These are phyloP conservation scores for Rhynchospora tenuis DNA, from an alignment of 176 grass and related monocot genomes.

Conservation along the genomic window DNA sequence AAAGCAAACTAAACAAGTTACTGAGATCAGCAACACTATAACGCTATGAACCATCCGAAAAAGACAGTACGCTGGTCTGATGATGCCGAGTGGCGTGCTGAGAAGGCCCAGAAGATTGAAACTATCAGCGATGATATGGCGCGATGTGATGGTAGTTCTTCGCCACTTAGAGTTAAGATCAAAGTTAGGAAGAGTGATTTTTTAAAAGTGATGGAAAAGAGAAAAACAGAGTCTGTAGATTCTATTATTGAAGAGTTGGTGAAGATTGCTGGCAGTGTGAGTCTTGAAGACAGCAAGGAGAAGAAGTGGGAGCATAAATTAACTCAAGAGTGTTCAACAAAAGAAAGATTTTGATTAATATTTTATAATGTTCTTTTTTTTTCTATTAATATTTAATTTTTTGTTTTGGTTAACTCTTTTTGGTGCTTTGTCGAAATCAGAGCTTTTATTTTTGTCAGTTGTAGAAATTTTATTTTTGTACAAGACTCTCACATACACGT, in stretches of 20 bases:
- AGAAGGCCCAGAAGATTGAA: background rate
- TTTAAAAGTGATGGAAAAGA: conserved; percentile 12
- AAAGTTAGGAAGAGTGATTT: background rate
- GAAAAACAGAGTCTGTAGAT: background rate
- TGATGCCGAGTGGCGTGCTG: background rate
- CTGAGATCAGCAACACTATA: background rate
- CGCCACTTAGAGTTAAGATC: background rate
- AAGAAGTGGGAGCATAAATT: background rate
- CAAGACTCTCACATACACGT: too few species aligned
- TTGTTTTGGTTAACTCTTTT: too few species aligned
- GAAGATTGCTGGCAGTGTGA: background rate
- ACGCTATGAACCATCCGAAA: background rate
- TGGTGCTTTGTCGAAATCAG: too few species aligned
- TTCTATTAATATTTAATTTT: too few species aligned
- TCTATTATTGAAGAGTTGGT: conserved; percentile 4
- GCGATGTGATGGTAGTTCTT: background rate
- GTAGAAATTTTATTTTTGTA: too few species aligned
- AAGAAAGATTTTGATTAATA: background rate
- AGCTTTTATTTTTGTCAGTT: too few species aligned
- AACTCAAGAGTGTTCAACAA: background rate
- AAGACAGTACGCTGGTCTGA: conserved; percentile 5
- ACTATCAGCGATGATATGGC: too few species aligned
- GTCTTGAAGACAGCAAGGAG: background rate
- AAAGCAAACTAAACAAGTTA: background rate
- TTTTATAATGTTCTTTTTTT: background rate